phyloP scores from a whole-genome alignment of 1,284 basidiomycete species.

The Anthracocystis panici-leucophaei region DNA sequence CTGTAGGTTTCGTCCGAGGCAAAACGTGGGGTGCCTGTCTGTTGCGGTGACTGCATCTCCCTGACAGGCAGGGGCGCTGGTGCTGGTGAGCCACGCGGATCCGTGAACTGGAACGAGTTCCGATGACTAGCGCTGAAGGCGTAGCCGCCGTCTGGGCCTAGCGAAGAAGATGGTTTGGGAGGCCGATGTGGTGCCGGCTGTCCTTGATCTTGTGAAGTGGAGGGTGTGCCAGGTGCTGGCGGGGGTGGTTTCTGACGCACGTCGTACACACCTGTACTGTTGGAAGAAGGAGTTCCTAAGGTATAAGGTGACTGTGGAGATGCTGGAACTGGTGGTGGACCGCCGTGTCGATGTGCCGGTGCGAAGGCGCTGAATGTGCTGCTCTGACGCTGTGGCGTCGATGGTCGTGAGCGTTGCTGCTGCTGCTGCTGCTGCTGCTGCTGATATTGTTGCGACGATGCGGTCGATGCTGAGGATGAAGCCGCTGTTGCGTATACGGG shows the following conservation, averaged over 20 bases:
- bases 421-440: constrained; percentile 1
- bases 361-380: constrained; percentile 14
- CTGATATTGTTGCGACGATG: constrained; percentile 13
- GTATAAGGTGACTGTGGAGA: constrained; percentile 29
- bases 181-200: constrained; percentile 36
- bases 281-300: constrained; percentile 11
- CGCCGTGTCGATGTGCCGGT: constrained; percentile 8
- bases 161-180: constrained; percentile 33
- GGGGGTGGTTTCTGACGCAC: constrained; percentile 34
- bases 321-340: constrained; percentile 28
- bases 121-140: constrained; percentile 25
- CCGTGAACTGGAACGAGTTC: constrained; percentile 11
- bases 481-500: constrained; percentile 51
- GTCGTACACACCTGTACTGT: constrained; percentile 4
- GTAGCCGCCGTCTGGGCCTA: constrained; percentile 19
- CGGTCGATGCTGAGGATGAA: not conserved
- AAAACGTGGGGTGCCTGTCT: constrained; percentile 7
- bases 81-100: constrained; percentile 15
- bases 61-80: constrained; percentile 9
- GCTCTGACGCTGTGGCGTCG: constrained; percentile 35
- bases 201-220: constrained; percentile 19
- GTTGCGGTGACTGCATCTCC: constrained; percentile 20
- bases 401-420: constrained; percentile 46
- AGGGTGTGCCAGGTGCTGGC: constrained; percentile 18
- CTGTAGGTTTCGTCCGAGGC: constrained; percentile 3